Base-by-base conservation (phyloP, 2,329 filamentous ascomycete species). In the Dryadomyces sulphureus region DNA sequence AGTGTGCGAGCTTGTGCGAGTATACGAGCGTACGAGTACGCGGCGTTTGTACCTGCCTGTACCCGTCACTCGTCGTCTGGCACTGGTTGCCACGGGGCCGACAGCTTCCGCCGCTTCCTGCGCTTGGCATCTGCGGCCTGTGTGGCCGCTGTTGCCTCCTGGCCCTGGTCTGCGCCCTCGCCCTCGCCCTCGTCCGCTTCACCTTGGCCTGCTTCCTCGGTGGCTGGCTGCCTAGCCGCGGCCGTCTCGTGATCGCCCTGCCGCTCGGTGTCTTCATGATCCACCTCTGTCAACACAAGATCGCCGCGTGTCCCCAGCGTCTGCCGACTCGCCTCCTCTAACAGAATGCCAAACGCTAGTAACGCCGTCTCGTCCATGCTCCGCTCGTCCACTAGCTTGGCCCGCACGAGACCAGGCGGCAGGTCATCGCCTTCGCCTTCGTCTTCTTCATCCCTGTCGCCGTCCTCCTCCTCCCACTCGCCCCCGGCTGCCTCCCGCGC, bases 291-390 rank as follows among this genome's bases (percentile, higher is more conserved):
- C 56, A 90, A 82, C 1, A 82, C 80, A 41, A 86, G 59, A 60
- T 87, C 79, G 20, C 84, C 84, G 12, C 67, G 73, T 46, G 68
- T 64, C 5, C 81, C 83, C 19, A 89, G 62, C 6, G 68, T 59
- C 41, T 79, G 73, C 36, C 69, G 67, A 16, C 73, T 69, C 3
- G 75, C 73, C 60, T 90, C 84, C 61, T 90, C 84, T 38, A 89
- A 64, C 47, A 90, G 60, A 42, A 90, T 77, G 1, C 84, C 83
- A 55, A 90, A 68, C 1, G 84, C 82, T 45, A 90, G 64, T 48
- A 90, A 66, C 4, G 84, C 84, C 14, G 82, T 86, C 64, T 86
- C 84, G 56, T 90, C 82, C 73, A 90, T 76, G 59, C 77, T 84
- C 52, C 70, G 60, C 57, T 75, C 69, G 49, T 75, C 68, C 34